Base-by-base conservation (phyloP, 345 rosid genomes). In the Moricandia moricandioides region DNA sequence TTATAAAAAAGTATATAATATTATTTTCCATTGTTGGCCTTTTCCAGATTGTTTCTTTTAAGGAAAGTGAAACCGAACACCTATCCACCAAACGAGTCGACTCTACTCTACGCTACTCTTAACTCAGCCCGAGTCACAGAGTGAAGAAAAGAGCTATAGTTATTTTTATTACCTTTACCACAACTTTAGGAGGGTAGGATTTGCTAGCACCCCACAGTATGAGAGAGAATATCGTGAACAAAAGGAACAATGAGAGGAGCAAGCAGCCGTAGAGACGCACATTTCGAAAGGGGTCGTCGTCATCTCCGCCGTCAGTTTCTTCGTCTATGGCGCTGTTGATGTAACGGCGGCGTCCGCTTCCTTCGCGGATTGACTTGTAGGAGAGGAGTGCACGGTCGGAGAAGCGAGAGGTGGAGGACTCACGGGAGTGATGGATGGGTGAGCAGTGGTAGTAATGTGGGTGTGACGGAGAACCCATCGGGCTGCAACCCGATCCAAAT, bases 341-440 rank as follows among this genome's bases (percentile, higher is more conserved):
- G 65, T 7, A 61, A 9, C 69, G 69, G 39, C 78, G 78, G 55
- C 60, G 76, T 30, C n/a, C 74, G 45, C 40, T 51, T 61, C 34
- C 75, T 16, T 77, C 83, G 6, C 68, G 82, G 33, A 86, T 72
- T 62, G 87, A 88, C 55, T 86, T 85, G 89, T 89, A 91, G 7
- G 87, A 84, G 66, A 82, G 33, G 62, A 85, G 85, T 39, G 69
- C 79, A 35, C 80, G 70, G 51, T 88, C 93, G 5, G 97, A 87
- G 90, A 90, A 90, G 24, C 97, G 84, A 8, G 97, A 91, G 30
- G 90, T 88, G 55, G 98, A 93, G 8, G 98, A 94, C 82, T 94
- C 98, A 5, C 97, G 88, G 12, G 98, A 94, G 85, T 91, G 98
- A 79, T 94, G 98, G 62, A 88, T 84, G 1, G 98, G 97, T 6